Percentiles rank a stretch among this genome's conserved stretches.
phyloP scores from a whole-genome alignment of 352 stramenopile genomes.

The Phytophthora pluvialis region DNA sequence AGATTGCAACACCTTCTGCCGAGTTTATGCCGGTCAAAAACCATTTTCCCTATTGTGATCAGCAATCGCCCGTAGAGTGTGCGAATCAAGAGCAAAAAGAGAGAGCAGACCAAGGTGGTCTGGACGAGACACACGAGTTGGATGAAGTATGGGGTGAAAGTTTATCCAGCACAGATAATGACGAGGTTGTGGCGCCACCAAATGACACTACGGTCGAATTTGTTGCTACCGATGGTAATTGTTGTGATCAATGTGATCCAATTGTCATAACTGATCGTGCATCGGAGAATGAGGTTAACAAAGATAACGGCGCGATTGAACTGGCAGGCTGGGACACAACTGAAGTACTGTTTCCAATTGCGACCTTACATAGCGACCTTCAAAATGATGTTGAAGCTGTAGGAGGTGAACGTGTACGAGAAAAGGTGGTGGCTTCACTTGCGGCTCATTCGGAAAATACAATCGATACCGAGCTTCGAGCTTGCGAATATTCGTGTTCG shows the following conservation, averaged over 20 bases:
- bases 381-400: background rate
- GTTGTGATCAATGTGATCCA: background rate
- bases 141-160: background rate
- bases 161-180: background rate
- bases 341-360: no score
- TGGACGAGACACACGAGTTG: background rate
- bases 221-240: background rate
- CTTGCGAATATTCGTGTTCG: background rate
- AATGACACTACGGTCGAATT: no score
- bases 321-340: background rate
- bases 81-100: background rate
- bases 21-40: background rate
- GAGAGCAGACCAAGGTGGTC: background rate
- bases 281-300: background rate
- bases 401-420: background rate
- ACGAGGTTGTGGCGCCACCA: no score
- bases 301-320: background rate
- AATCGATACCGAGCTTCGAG: background rate
- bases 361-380: background rate
- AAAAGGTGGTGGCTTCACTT: no score
- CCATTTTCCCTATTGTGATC: background rate
- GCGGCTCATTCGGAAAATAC: no score
- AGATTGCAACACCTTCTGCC: background rate
- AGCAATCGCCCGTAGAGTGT: background rate
- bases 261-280: background rate